Conservation (phyloP, 1,284 basidiomycete genomes). For the Leccinum ponderosum region DNA sequence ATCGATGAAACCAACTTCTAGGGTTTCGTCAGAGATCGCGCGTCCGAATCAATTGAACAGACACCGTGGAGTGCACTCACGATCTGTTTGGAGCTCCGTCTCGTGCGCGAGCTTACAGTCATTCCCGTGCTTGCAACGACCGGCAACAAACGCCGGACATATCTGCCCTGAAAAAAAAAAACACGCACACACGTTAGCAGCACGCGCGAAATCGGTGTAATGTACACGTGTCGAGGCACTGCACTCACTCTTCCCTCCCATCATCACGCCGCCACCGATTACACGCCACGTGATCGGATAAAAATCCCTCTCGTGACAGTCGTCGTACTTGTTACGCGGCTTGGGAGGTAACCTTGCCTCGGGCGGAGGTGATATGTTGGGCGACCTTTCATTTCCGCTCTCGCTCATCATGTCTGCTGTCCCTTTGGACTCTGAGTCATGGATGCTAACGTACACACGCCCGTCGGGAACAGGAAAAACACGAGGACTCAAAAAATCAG, state of each 20-base stretch:
- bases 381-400: not conserved
- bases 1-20: slow-evolving; percentile 26
- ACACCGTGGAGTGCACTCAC: slow-evolving; percentile 19
- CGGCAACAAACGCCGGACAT: slow-evolving; percentile 38
- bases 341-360: slow-evolving; percentile 24
- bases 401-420: not conserved
- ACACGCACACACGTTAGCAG: not conserved
- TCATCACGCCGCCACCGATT: slow-evolving; percentile 50
- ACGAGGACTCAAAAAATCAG: not conserved
- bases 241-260: slow-evolving; percentile 45
- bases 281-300: slow-evolving; percentile 49
- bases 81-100: slow-evolving; percentile 25
- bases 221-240: slow-evolving; percentile 11
- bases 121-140: slow-evolving; percentile 39
- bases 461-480: slow-evolving; percentile 2
- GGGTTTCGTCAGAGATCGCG: not conserved
- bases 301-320: slow-evolving; percentile 21
- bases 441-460: slow-evolving; percentile 36
- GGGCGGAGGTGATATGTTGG: not conserved
- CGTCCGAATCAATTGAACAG: not conserved
- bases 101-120: slow-evolving; percentile 44
- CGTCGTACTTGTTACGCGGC: slow-evolving; percentile 25
- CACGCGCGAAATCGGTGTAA: not conserved
- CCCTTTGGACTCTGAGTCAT: slow-evolving; percentile 23
- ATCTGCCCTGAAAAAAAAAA: slow-evolving; percentile 33